Percentiles rank a stretch among this genome's conserved stretches.
phyloP scores from a whole-genome alignment of 768 basidiomycete species.

The Mycena chlorophos region DNA sequence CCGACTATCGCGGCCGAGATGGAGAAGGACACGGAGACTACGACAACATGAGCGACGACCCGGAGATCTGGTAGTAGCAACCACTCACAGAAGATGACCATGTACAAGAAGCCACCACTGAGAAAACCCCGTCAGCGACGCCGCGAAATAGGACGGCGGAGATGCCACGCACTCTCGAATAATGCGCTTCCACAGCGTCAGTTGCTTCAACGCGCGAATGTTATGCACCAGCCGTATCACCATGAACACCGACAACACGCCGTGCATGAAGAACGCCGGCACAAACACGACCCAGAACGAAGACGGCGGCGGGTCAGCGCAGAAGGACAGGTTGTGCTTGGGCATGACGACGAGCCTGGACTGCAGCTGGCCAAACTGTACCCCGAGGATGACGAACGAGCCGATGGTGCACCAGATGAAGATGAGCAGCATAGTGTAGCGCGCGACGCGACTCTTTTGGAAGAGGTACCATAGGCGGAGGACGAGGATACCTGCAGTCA shows the following conservation, averaged over 20 bases:
- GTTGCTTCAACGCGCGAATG: conserved; percentile 13
- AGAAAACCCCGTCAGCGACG: neutral
- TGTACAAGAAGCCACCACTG: conserved; percentile 21
- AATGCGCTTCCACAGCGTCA: conserved; percentile 13
- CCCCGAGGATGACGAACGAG: conserved; percentile 2
- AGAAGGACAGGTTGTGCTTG: conserved; percentile 10
- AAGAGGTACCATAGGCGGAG: conserved; percentile 21
- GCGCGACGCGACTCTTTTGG: conserved; percentile 2
- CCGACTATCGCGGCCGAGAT: conserved; percentile 22
- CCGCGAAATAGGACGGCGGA: neutral
- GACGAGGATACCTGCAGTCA: conserved; percentile 15
- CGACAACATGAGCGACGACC: neutral
- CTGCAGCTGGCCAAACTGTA: conserved; percentile 15
- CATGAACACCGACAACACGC: conserved; percentile 21
- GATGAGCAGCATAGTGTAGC: conserved; percentile 11
- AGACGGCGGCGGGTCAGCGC: conserved; percentile 18
- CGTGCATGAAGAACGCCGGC: conserved; percentile 19
- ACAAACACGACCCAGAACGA: conserved; percentile 21
- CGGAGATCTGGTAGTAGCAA: neutral
- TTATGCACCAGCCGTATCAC: conserved; percentile 14
- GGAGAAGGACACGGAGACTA: conserved; percentile 21
- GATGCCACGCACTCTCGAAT: conserved; percentile 12
- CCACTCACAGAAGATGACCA: conserved; percentile 21
- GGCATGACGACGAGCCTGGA: conserved; percentile 19
- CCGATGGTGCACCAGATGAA: conserved; percentile 15